Evolutionary conservation across 768 basidiomycete genomes (phyloP).

Genomic region (Cyclocybe cylindracea): DNA sequence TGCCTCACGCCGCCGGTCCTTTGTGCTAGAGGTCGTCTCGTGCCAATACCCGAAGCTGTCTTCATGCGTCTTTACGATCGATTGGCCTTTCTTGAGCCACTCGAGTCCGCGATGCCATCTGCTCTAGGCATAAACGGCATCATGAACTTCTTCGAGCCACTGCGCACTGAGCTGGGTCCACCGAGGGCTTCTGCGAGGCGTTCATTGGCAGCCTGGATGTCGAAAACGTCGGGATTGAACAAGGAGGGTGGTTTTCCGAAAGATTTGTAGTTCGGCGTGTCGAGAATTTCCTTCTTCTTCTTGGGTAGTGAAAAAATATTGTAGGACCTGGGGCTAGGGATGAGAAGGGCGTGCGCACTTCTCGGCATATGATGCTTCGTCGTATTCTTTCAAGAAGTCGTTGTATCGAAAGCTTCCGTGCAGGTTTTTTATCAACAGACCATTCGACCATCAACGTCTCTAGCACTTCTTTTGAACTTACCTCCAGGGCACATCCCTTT

Average conservation of each 20-base stretch:
- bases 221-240: slow-evolving; percentile 24
- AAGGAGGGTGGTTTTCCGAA: slow-evolving; percentile 24
- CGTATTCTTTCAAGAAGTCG: slow-evolving; percentile 20
- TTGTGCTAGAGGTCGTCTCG: slow-evolving; percentile 21
- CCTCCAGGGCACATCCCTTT: slow-evolving; percentile 30
- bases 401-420: slow-evolving; percentile 21
- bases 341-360: slow-evolving; percentile 8
- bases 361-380: slow-evolving; percentile 8
- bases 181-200: slow-evolving; percentile 23
- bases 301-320: slow-evolving; percentile 7
- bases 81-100: slow-evolving; percentile 16
- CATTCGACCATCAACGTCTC: background rate
- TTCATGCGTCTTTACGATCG: slow-evolving; percentile 8
- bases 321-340: background rate
- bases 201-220: slow-evolving; percentile 19
- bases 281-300: slow-evolving; percentile 29
- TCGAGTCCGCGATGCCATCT: slow-evolving; percentile 4
- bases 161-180: slow-evolving; percentile 25
- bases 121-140: slow-evolving; percentile 18
- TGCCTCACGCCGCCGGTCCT: slow-evolving; percentile 22
- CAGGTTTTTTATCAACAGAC: slow-evolving; percentile 22
- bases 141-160: slow-evolving; percentile 24
- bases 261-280: slow-evolving; percentile 26
- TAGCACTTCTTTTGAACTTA: background rate
- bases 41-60: slow-evolving; percentile 23